Evolutionary conservation across 139 green algal genomes (phyloP), one percentile per base, ranked within the genome.

Genomic region (Edaphochlamys debaryana): DNA sequence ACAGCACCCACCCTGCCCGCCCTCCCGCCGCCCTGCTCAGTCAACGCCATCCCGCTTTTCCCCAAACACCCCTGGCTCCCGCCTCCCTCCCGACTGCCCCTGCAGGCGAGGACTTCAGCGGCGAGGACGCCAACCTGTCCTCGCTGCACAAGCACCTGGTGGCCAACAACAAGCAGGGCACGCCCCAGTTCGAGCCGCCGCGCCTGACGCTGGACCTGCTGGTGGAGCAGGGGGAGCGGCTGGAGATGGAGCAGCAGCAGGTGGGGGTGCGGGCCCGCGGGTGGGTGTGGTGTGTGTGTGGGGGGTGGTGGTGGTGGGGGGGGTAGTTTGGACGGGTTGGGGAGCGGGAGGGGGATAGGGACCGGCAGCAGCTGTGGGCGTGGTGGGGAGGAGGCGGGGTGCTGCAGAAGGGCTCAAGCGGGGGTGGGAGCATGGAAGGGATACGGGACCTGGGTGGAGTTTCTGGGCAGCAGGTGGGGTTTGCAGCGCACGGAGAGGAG

Each of bases 131-230:
- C 7, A 87, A 87, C 77, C 74, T 94, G 82, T 79, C 70, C 37
- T 68, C 54, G 48, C 68, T 94, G 38, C 75, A 78, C 68, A 29
- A 62, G 29, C 45, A 72, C 30, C 88, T 94, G 63, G 54, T 92
- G n/a, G 48, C 7, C 36, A 3, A 11, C 4, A 7, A 29, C 19
- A 38, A 92, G 79, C 56, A 87, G 27, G 50, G 54, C 22, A 52
- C 95, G 52, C 92, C 94, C 0, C 38, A 79, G 40, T 95, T 95
- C 85, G 86, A 95, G 80, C 89, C 93, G 0, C 77, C 94, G 62
- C 36, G 87, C 0, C 77, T 95, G 15, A 94, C 68, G 3, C 71
- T 94, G 29, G 67, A 89, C 30, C 86, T 89, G 75, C 80, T 96
- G 50, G 58, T 94, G 68, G 52, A 37, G 23, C 89, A 94, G 84